These are phyloP conservation scores for Simplicillium aogashimaense DNA, from an alignment of 2,329 filamentous ascomycete genomes.

Conservation along the genomic window DNA sequence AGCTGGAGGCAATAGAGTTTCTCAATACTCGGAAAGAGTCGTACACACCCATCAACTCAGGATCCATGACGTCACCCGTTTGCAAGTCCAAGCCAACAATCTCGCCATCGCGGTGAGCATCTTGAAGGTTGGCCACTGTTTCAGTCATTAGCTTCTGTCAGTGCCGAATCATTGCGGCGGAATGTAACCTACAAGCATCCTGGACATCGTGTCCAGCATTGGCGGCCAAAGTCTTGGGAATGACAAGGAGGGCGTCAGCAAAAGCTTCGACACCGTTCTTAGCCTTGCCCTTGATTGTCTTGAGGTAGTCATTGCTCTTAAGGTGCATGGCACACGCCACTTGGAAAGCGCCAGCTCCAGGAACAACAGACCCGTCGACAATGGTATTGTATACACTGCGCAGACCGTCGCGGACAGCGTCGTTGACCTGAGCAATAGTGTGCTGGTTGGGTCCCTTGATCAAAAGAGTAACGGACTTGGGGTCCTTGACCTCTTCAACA, in stretches of 20 bases:
- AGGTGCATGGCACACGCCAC: slow-evolving; percentile 84
- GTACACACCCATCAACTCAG: slow-evolving; percentile 82
- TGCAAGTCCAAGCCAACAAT: slow-evolving; percentile 77
- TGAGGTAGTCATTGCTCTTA: slow-evolving; percentile 75
- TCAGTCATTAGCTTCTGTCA: slow-evolving; percentile 8
- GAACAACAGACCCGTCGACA: slow-evolving; percentile 92
- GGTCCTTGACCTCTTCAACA: slow-evolving; percentile 95
- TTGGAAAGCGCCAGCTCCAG: slow-evolving; percentile 91
- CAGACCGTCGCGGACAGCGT: slow-evolving; percentile 89
- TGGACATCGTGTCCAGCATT: slow-evolving; percentile 97
- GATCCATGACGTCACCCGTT: slow-evolving; percentile 91
- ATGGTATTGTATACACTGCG: slow-evolving; percentile 99
- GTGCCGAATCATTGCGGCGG: slow-evolving; percentile 1
- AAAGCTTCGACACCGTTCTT: slow-evolving; percentile 95
- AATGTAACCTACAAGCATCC: slow-evolving; percentile 68
- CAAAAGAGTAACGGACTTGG: slow-evolving; percentile 92
- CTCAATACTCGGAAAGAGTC: slow-evolving; percentile 93
- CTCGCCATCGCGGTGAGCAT: slow-evolving; percentile 76
- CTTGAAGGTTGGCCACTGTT: slow-evolving; percentile 73
- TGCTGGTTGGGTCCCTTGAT: slow-evolving; percentile 98
- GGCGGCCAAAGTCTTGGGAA: slow-evolving; percentile 93
- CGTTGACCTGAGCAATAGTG: slow-evolving; percentile 93
- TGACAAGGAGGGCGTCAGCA: slow-evolving; percentile 86
- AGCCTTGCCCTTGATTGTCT: slow-evolving; percentile 93
- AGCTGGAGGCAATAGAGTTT: slow-evolving; percentile 87